Percentiles rank a stretch among this genome's conserved stretches.
phyloP scores from a whole-genome alignment of 345 rosid genomes.

The Ailanthus altissimus region DNA sequence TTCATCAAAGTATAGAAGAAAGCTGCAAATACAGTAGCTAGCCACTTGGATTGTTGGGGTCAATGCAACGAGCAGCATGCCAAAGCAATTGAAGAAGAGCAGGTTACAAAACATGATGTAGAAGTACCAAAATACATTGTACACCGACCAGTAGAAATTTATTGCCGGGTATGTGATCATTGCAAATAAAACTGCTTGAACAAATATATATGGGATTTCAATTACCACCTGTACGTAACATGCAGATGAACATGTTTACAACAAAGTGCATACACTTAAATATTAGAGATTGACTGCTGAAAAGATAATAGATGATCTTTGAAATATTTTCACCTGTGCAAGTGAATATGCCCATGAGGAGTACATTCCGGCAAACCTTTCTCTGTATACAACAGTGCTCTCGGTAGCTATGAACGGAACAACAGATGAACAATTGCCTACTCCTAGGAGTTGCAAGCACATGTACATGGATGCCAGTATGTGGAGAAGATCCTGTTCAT shows the following conservation, averaged over 20 bases:
- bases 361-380: conserved; percentile 31
- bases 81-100: conserved; percentile 47
- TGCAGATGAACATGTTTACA: neutral
- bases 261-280: no score
- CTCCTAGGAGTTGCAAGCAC: conserved; percentile 25
- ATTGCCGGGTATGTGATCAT: conserved; percentile 43
- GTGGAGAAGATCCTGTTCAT: conserved; percentile 25
- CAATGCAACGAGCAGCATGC: conserved; percentile 48
- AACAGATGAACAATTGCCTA: conserved; percentile 27
- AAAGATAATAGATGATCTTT: no score
- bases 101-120: conserved; percentile 43
- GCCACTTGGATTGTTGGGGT: conserved; percentile 45
- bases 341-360: conserved; percentile 28
- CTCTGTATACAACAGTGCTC: conserved; percentile 21
- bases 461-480: no score
- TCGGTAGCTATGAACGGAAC: conserved; percentile 28
- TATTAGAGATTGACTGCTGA: no score
- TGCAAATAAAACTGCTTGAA: conserved; percentile 39
- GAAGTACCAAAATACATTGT: conserved; percentile 47
- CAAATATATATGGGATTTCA: conserved; percentile 45
- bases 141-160: conserved; percentile 36
- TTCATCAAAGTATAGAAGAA: conserved; percentile 31
- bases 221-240: conserved; percentile 39
- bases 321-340: conserved; percentile 22
- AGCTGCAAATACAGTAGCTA: conserved; percentile 31